Evolutionary conservation across 768 basidiomycete genomes (phyloP).

Genomic region (Lactarius hatsudake): DNA sequence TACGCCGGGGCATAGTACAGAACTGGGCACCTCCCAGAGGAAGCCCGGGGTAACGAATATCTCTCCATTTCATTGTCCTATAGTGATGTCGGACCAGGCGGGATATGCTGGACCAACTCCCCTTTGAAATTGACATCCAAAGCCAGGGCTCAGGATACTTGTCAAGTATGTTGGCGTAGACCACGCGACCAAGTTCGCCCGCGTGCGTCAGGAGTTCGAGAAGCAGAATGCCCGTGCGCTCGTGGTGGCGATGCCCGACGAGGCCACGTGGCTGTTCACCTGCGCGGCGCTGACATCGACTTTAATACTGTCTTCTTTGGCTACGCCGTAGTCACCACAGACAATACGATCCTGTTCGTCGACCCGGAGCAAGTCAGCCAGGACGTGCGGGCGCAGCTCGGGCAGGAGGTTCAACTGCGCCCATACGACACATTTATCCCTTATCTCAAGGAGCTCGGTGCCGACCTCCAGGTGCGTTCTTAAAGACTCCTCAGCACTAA

Average conservation of each 20-base stretch:
- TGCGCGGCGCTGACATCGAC: slow-evolving; percentile 88
- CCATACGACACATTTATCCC: slow-evolving; percentile 69
- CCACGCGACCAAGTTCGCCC: slow-evolving; percentile 61
- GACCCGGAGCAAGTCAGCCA: slow-evolving; percentile 48
- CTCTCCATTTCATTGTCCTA: slow-evolving; percentile 7
- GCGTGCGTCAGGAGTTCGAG: slow-evolving; percentile 60
- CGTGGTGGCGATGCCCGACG: slow-evolving; percentile 87
- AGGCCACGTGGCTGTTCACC: slow-evolving; percentile 90
- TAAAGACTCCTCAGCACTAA: not conserved
- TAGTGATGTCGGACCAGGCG: slow-evolving; percentile 34
- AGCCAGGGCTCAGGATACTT: not conserved
- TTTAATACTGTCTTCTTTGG: slow-evolving; percentile 95
- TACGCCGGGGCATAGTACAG: no score
- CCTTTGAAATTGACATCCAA: slow-evolving; percentile 5
- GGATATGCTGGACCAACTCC: slow-evolving; percentile 7
- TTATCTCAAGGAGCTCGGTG: slow-evolving; percentile 53
- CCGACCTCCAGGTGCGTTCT: slow-evolving; percentile 29
- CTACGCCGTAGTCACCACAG: slow-evolving; percentile 72
- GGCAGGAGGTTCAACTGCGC: slow-evolving; percentile 55
- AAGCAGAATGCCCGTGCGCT: slow-evolving; percentile 67
- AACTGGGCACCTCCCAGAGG: no score
- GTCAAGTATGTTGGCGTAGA: slow-evolving; percentile 68
- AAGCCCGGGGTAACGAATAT: no score
- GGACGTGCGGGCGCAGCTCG: slow-evolving; percentile 53
- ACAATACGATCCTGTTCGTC: slow-evolving; percentile 64